Conservation (phyloP, 352 stramenopile genomes). For the Globisporangium echinulatum region DNA sequence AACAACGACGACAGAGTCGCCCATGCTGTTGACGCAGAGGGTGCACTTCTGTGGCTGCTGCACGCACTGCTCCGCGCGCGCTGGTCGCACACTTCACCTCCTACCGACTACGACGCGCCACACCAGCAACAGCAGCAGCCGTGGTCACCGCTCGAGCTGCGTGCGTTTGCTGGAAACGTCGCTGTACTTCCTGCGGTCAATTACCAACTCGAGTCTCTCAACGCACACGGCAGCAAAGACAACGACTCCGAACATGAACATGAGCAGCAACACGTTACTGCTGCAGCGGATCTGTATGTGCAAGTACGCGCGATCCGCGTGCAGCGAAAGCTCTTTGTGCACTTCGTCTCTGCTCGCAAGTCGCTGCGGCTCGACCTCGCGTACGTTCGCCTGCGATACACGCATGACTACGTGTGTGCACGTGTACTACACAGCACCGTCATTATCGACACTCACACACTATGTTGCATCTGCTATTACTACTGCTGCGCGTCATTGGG, state of each 20-base stretch:
- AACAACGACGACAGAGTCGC: neutral
- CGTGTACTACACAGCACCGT: neutral
- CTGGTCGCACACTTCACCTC: conserved; percentile 6
- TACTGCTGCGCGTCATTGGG: neutral
- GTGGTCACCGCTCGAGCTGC: conserved; percentile 6
- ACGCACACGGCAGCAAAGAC: neutral
- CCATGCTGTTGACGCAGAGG: conserved; percentile 8
- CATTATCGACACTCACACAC: too few species aligned
- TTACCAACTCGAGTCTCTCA: conserved; percentile 8
- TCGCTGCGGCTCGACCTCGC: conserved; percentile 24
- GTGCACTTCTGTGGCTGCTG: conserved; percentile 35
- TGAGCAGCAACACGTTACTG: too few species aligned
- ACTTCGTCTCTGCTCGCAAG: conserved; percentile 28
- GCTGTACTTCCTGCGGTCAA: conserved; percentile 22
- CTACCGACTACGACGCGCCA: neutral
- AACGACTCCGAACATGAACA: neutral
- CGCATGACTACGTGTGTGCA: neutral
- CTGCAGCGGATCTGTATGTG: conserved; percentile 1
- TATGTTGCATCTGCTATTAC: neutral
- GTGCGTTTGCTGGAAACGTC: conserved; percentile 22
- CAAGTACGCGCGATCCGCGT: conserved; percentile 29
- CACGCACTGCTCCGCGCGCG: conserved; percentile 24
- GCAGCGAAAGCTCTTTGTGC: conserved; percentile 31
- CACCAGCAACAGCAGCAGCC: neutral
- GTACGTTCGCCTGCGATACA: conserved; percentile 14